Evolutionary conservation across 306 rosid genomes (phyloP).

Genomic region (Elaeagnus macrophylla): DNA sequence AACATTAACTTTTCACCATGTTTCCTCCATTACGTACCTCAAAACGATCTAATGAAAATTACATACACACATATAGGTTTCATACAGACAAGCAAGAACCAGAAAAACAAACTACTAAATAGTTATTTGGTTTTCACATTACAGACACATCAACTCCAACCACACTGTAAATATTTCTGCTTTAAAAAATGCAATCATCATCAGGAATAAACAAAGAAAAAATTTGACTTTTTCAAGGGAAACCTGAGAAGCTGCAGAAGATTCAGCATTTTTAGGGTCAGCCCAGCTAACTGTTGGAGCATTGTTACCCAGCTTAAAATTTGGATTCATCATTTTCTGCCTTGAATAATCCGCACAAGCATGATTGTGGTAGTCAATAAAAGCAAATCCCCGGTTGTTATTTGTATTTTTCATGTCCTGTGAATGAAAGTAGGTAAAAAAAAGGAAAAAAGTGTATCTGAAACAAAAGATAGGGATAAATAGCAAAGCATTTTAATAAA

Average conservation of each 20-base stretch:
- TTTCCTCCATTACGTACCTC: too few relatives aligned
- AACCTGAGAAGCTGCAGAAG: conserved; percentile 94
- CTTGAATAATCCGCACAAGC: conserved; percentile 89
- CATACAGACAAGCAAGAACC: not conserved
- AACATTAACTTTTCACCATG: too few relatives aligned
- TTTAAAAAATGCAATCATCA: conserved; percentile 15
- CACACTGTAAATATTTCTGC: not conserved
- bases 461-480: not conserved
- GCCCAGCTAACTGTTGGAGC: conserved; percentile 99
- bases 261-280: conserved; percentile 85
- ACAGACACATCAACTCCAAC: not conserved
- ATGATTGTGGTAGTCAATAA: conserved; percentile 79
- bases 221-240: conserved; percentile 4
- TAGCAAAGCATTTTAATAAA: too few relatives aligned
- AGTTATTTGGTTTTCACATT: not conserved
- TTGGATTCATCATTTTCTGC: conserved; percentile 79
- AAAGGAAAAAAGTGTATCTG: conserved; percentile 12
- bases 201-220: not conserved
- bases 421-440: conserved; percentile 24
- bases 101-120: not conserved
- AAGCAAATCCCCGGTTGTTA: conserved; percentile 94
- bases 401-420: conserved; percentile 74
- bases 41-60: not conserved
- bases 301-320: conserved; percentile 78
- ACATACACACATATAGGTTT: not conserved